phyloP scores from a whole-genome alignment of 345 rosid species.

The Camelina neglecta region DNA sequence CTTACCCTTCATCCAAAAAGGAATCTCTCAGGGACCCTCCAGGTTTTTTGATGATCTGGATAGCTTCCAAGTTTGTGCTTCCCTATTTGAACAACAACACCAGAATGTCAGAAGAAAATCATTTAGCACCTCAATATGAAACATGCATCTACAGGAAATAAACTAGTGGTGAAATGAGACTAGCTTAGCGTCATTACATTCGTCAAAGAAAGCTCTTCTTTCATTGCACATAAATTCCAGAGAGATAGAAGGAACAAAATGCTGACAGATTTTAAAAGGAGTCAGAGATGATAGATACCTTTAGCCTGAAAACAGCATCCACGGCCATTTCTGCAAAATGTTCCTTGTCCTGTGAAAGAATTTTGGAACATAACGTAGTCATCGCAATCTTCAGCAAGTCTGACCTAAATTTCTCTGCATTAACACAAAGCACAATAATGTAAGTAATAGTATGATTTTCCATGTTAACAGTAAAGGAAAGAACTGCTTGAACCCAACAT shows the following conservation, averaged over 20 bases:
- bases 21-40: conserved; percentile 96
- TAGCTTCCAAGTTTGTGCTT: conserved; percentile 93
- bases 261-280: not conserved
- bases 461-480: not conserved
- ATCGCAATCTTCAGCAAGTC: conserved; percentile 90
- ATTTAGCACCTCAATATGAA: conserved; percentile 1
- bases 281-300: conserved; percentile 54
- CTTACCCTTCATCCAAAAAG: conserved; percentile 98
- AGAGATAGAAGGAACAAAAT: not conserved
- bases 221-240: not conserved
- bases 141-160: not conserved
- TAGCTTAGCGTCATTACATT: not conserved
- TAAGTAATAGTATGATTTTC: conserved; percentile 6
- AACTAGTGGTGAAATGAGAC: not conserved
- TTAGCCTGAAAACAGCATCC: conserved; percentile 91
- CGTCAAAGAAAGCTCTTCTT: not conserved
- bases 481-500: not conserved
- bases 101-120: conserved; percentile 7
- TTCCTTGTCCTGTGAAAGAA: conserved; percentile 90
- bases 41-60: conserved; percentile 96
- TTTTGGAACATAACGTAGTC: conserved; percentile 95
- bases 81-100: conserved; percentile 56
- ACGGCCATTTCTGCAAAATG: conserved; percentile 89
- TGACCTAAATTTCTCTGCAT: conserved; percentile 81
- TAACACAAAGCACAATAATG: conserved; percentile 18